Percentiles rank a stretch among this genome's conserved stretches.
phyloP scores from a whole-genome alignment of 169 alveolate species.

The Cryptosporidium xiaoi region DNA sequence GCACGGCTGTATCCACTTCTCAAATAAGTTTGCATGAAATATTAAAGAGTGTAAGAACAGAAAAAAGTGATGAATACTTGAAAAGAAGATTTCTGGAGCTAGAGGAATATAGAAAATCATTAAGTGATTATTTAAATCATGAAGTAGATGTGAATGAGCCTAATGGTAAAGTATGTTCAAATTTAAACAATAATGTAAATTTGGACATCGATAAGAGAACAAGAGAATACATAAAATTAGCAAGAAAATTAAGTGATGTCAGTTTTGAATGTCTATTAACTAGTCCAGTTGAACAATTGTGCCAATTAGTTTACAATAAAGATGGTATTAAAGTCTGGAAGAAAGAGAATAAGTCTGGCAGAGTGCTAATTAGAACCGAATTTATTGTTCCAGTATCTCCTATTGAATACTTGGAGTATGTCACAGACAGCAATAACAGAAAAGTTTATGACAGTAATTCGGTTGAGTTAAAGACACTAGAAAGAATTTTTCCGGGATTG shows the following conservation, averaged over 20 bases:
- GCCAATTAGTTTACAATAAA: slow-evolving; percentile 74
- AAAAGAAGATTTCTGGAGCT: slow-evolving; percentile 32
- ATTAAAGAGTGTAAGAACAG: neutral
- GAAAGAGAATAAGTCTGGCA: slow-evolving; percentile 77
- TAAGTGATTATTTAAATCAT: slow-evolving; percentile 1
- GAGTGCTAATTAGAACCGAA: slow-evolving; percentile 74
- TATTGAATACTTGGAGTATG: slow-evolving; percentile 58
- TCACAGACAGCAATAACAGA: slow-evolving; percentile 74
- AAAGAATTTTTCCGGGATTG: slow-evolving; percentile 59
- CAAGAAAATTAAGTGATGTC: slow-evolving; percentile 51
- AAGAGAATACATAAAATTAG: slow-evolving; percentile 7
- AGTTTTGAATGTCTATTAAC: slow-evolving; percentile 62
- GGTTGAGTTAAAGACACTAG: slow-evolving; percentile 73
- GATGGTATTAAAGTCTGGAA: slow-evolving; percentile 82
- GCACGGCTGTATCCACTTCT: neutral
- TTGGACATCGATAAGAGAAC: neutral
- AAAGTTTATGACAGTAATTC: slow-evolving; percentile 76
- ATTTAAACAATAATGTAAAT: neutral
- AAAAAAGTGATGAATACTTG: slow-evolving; percentile 39
- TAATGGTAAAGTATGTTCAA: neutral
- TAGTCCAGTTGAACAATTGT: slow-evolving; percentile 34
- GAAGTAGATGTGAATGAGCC: neutral
- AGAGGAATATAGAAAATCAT: neutral
- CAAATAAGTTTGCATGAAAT: too few species aligned
- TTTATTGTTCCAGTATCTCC: slow-evolving; percentile 73